A percentile compares a stretch with the other conserved stretches of the same genome.
These are phyloP conservation scores for Imleria badia DNA, from an alignment of 768 basidiomycete species.

Conservation along the genomic window DNA sequence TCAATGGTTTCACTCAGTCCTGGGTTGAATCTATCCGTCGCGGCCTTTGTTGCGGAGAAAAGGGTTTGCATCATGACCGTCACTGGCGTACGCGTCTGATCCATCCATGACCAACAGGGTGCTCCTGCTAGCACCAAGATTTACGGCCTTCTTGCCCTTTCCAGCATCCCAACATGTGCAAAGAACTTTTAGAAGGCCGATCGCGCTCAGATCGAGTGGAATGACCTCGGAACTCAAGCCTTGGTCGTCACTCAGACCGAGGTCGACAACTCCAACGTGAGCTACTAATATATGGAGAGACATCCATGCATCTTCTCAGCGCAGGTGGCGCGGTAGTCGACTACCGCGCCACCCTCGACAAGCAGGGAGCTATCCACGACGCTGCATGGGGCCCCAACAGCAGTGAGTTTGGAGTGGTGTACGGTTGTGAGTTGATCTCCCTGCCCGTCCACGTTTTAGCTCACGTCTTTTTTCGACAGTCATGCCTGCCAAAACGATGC, in stretches of 20 bases:
- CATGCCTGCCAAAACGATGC: constrained; percentile 92
- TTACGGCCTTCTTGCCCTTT: constrained; percentile 66
- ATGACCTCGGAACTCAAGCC: constrained; percentile 88
- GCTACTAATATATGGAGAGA: constrained; percentile 99
- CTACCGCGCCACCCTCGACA: constrained; percentile 83
- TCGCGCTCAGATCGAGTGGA: constrained; percentile 94
- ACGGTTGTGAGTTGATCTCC: constrained; percentile 74
- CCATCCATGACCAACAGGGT: constrained; percentile 47
- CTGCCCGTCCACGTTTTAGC: not conserved
- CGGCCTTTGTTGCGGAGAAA: constrained; percentile 92
- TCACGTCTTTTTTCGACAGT: constrained; percentile 41
- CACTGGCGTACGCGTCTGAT: not conserved
- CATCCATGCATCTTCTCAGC: constrained; percentile 88
- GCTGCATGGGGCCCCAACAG: constrained; percentile 95
- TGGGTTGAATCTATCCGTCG: constrained; percentile 84
- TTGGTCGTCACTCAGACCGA: constrained; percentile 93
- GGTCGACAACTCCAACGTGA: constrained; percentile 95
- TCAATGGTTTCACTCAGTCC: constrained; percentile 75
- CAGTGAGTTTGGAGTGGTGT: constrained; percentile 95
- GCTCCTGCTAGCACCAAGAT: constrained; percentile 86
- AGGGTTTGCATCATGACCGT: constrained; percentile 49
- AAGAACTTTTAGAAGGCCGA: constrained; percentile 98
- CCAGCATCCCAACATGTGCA: constrained; percentile 68
- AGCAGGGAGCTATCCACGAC: constrained; percentile 97
- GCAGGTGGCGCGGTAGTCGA: constrained; percentile 95